phyloP scores from a whole-genome alignment of 1,139 yeast species.

The Ogataea hybrid region DNA sequence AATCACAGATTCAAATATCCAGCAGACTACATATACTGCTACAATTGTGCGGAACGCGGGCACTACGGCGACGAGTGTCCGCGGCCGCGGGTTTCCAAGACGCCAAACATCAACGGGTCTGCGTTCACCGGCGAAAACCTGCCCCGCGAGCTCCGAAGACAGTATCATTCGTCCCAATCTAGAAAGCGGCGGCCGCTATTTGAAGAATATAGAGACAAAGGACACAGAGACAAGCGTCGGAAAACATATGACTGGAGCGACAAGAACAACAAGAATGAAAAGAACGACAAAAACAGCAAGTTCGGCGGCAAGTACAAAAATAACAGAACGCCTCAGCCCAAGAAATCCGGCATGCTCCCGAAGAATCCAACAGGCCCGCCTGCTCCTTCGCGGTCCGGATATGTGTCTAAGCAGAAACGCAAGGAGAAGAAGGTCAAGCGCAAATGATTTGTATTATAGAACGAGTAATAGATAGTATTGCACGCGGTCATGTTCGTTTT shows the following conservation, averaged over 20 bases:
- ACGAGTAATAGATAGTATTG: slow-evolving; percentile 1
- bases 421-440: slow-evolving; percentile 5
- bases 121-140: slow-evolving; percentile 76
- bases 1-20: slow-evolving; percentile 37
- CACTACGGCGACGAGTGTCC: slow-evolving; percentile 91
- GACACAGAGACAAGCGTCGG: slow-evolving; percentile 16
- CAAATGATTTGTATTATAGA: slow-evolving; percentile 7
- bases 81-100: slow-evolving; percentile 53
- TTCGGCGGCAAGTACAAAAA: slow-evolving; percentile 20
- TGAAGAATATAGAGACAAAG: slow-evolving; percentile 12
- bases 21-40: slow-evolving; percentile 54
- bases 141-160: slow-evolving; percentile 50
- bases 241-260: slow-evolving; percentile 13
- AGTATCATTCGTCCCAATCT: slow-evolving; percentile 37
- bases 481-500: background rate
- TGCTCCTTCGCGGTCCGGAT: slow-evolving; percentile 9
- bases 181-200: slow-evolving; percentile 8
- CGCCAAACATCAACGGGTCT: slow-evolving; percentile 71
- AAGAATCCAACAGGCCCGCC: slow-evolving; percentile 4
- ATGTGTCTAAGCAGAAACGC: slow-evolving; percentile 5
- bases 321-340: slow-evolving; percentile 22
- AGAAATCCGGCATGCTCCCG: slow-evolving; percentile 24
- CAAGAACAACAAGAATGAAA: slow-evolving; percentile 14
- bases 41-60: slow-evolving; percentile 73
- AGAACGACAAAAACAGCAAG: slow-evolving; percentile 16